phyloP scores from a whole-genome alignment of 1,284 basidiomycete genomes.

The Moesziomyces sp. region DNA sequence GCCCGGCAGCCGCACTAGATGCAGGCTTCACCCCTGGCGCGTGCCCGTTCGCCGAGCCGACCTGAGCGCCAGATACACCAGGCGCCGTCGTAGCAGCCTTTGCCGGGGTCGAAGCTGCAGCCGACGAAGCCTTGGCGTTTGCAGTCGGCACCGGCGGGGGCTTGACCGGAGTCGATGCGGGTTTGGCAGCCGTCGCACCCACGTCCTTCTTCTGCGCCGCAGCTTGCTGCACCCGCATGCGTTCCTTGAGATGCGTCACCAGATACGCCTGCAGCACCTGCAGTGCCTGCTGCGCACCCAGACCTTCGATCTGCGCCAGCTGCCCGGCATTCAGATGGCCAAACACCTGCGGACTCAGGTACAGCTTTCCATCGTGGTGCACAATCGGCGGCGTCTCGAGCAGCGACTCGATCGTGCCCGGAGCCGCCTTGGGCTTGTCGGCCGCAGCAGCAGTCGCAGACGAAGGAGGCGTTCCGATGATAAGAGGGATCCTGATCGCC shows the following conservation, averaged over 20 bases:
- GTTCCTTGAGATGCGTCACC: conserved; percentile 84
- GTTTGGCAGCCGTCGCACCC: conserved; percentile 6
- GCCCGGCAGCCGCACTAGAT: not conserved
- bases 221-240: conserved; percentile 71
- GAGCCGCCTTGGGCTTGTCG: conserved; percentile 61
- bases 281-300: conserved; percentile 84
- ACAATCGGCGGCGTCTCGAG: conserved; percentile 78
- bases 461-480: conserved; percentile 74
- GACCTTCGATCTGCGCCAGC: conserved; percentile 79
- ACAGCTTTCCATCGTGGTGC: conserved; percentile 83
- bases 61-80: not conserved
- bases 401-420: conserved; percentile 64
- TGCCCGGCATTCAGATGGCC: conserved; percentile 79
- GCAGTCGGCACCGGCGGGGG: conserved; percentile 2
- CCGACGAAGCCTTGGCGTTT: conserved; percentile 7
- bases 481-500: conserved; percentile 72
- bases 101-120: not conserved
- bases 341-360: conserved; percentile 86
- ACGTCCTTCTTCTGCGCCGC: conserved; percentile 48
- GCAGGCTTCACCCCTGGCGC: conserved; percentile 14
- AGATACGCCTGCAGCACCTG: conserved; percentile 84
- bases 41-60: conserved; percentile 8
- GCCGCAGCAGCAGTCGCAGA: conserved; percentile 60
- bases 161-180: conserved; percentile 5
- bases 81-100: conserved; percentile 2